Conservation (phyloP, 768 basidiomycete genomes). For the Pleurotus ostreatus region DNA sequence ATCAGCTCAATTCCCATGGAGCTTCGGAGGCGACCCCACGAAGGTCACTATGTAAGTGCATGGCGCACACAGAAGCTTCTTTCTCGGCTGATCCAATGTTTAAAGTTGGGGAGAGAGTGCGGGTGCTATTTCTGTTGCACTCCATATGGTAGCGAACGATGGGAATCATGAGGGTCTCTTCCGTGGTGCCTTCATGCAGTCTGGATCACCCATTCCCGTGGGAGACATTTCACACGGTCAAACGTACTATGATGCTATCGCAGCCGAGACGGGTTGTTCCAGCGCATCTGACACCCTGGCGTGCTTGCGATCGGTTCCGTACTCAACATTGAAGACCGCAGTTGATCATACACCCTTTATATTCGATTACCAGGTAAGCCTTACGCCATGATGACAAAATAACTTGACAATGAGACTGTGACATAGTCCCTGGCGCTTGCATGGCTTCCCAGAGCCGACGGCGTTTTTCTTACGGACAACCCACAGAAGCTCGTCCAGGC, state of each 20-base stretch:
- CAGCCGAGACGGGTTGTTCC: conserved; percentile 30
- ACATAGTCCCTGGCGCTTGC: conserved; percentile 34
- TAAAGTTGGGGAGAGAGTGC: conserved; percentile 48
- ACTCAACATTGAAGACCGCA: conserved; percentile 22
- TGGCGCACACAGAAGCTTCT: background rate
- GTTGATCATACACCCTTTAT: conserved; percentile 23
- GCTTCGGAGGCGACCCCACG: conserved; percentile 43
- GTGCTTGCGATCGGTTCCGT: conserved; percentile 38
- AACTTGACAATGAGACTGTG: conserved; percentile 8
- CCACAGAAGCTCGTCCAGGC: conserved; percentile 37
- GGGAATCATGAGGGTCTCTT: conserved; percentile 35
- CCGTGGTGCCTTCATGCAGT: conserved; percentile 43
- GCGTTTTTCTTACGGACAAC: conserved; percentile 39
- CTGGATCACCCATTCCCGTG: conserved; percentile 30
- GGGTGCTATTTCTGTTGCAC: conserved; percentile 43
- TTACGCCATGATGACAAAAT: too few species aligned
- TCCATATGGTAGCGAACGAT: conserved; percentile 40
- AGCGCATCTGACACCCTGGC: conserved; percentile 29
- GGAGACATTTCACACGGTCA: conserved; percentile 28
- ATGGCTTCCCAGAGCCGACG: conserved; percentile 51
- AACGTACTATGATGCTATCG: conserved; percentile 36
- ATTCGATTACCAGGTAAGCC: conserved; percentile 20
- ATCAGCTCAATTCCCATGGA: conserved; percentile 26
- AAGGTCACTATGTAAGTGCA: conserved; percentile 29
- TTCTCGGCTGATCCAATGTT: background rate